Evolutionary conservation across 2,329 filamentous ascomycete genomes (phyloP), one percentile per base, ranked within the genome.

Genomic region (Chrysoporthe cubensis): DNA sequence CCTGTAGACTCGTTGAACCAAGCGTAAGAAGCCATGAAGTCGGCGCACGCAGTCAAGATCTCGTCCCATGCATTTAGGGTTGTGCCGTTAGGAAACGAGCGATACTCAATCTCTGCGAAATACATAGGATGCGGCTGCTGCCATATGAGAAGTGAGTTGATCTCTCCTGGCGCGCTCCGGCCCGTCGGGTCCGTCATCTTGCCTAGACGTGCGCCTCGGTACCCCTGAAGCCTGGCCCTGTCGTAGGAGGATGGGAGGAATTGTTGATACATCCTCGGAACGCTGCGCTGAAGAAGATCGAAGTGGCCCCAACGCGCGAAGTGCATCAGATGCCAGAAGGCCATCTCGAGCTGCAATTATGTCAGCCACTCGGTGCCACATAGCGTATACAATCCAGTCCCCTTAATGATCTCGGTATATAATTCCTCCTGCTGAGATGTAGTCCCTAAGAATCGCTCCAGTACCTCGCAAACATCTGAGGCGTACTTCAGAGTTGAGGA

Each of bases 91-190:
- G 83, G 81, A 64, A 78, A 81, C 0, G 79, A 79, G 32, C 83
- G 79, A 72, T 84, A 88, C 72, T 87, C 83, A 21, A 83, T 76
- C 73, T 88, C 86, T 0, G 87, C 87, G 71, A 88, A 86, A 72
- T 86, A 87, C 80, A 88, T 84, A 0, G 84, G 80, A 73, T 89
- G 87, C 8, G 86, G 86, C 71, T 88, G 87, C 71, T 89, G 87
- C 87, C 87, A 89, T 66, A 88, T 85, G 3, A 90, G 77, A 1
- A 89, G 77, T 11, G 82, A 83, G 73, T 89, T 89, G 73, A 89
- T 88, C 70, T 87, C 84, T 2, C 87, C 87, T 0, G 87, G 86
- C 1, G 85, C 84, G 59, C 82, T 85, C 13, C 83, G 79, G 37
- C 86, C 85, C 0, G 80, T 82, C 0, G 85, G 84, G 72, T 88